Base-by-base conservation (phyloP, 2,329 filamentous ascomycete genomes). In the Sporothrix mexicana region DNA sequence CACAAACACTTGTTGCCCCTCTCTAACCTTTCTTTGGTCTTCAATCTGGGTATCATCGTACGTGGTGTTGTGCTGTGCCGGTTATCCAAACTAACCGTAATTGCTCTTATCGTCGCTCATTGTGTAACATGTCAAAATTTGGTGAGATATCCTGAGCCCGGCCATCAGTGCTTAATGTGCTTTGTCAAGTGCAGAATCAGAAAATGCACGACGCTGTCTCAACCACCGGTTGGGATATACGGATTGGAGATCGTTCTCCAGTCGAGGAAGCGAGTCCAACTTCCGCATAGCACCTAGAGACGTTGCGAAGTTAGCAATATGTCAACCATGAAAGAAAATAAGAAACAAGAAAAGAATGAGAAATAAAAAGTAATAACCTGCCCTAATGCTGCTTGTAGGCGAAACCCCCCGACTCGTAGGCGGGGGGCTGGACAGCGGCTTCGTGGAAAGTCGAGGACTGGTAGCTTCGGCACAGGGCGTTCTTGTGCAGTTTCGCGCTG, bases 171-270 rank as follows among this genome's bases (percentile, higher is more conserved):
- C 12, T 45, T 15, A 45, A 12, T 47, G 9, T 25, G 61, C n/a
- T 47, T 45, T 45, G 17, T 43, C 17, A 12, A 70, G 36, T 10
- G 59, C 49, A 17, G 45, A 12, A 12, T 59, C 62, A 15, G 51
- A 59, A 49, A 20, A 45, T 25, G 49, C 30, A 8, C 30, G 49
- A 3, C 55, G 47, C 36, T 64, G 55, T 49, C 66, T 23, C n/a
- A 69, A 47, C 71, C 71, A 72, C 13, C 64, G 71, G 45, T 45
- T 10, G 25, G 66, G 57, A 15, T 68, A 23, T 8, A 69, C 45
- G 20, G 10, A 49, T 1, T 25, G 51, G 9, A 3, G 4, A 10
- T 45, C 13, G 4, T 20, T 47, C 43, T 64, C 47, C 9, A 41
- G 12, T n/a, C 59, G 59, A 1, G 61, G 49, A 13, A 67, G 10